Conservation (phyloP, 1,284 basidiomycete species). For the Ganoderma sp. region DNA sequence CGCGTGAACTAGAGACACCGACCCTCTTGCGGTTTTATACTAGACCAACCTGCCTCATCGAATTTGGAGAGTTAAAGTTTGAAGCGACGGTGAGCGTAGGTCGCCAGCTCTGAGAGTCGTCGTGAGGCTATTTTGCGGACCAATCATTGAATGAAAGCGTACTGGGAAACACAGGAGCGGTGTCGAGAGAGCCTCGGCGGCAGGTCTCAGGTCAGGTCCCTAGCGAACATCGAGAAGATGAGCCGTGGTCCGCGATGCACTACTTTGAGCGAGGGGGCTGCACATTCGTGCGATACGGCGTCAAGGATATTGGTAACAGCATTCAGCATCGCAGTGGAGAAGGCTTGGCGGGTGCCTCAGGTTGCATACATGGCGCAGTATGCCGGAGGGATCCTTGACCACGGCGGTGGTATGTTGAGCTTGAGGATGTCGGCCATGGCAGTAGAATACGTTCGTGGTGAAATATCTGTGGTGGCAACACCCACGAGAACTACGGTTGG, state of each 20-base stretch:
- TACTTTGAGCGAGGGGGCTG: not conserved
- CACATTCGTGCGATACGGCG: not conserved
- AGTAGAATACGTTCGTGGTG: not conserved
- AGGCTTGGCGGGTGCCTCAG: constrained; percentile 1
- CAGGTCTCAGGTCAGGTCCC: not conserved
- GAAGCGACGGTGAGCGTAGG: not conserved
- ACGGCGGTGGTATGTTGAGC: not conserved
- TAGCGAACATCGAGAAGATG: not conserved
- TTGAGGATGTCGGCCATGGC: not conserved
- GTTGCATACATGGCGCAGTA: not conserved
- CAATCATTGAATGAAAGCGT: not conserved
- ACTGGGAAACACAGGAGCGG: not conserved
- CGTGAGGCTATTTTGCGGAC: not conserved
- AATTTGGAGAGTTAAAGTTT: not conserved
- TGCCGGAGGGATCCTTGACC: not conserved
- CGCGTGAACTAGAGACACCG: not conserved
- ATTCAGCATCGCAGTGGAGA: not conserved
- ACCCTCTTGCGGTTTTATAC: not conserved
- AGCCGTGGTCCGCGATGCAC: not conserved
- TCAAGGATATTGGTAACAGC: not conserved
- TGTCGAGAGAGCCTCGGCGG: not conserved
- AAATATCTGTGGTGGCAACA: not conserved
- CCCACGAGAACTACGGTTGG: constrained; percentile 4
- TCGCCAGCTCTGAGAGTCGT: not conserved
- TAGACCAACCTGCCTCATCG: not conserved